Conservation (phyloP, 495 filamentous ascomycete species). For the Parmelia sp. region DNA sequence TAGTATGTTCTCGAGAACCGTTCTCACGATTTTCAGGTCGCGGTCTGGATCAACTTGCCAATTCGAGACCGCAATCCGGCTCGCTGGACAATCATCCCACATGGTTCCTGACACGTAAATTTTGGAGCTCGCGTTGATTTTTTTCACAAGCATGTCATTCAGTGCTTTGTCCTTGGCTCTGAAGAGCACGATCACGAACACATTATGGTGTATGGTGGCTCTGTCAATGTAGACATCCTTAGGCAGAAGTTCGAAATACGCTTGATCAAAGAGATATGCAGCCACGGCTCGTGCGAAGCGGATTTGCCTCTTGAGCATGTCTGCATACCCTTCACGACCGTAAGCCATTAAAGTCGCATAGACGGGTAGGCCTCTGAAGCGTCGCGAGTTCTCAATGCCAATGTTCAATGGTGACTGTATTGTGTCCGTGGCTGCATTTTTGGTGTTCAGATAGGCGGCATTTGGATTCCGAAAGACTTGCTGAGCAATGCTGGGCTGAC, state of each 20-base stretch:
- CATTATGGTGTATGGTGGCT: slow-evolving; percentile 35
- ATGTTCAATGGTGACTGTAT: slow-evolving; percentile 83
- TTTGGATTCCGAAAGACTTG: slow-evolving; percentile 77
- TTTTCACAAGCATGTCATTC: slow-evolving; percentile 57
- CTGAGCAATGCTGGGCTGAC: slow-evolving; percentile 48
- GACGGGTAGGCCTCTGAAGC: slow-evolving; percentile 83
- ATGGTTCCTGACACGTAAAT: slow-evolving; percentile 80
- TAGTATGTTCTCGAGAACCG: slow-evolving; percentile 37
- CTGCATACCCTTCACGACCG: slow-evolving; percentile 60
- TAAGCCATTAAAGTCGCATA: slow-evolving; percentile 76
- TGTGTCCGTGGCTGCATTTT: slow-evolving; percentile 27
- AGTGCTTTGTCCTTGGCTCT: slow-evolving; percentile 60
- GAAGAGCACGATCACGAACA: slow-evolving; percentile 77
- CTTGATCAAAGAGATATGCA: slow-evolving; percentile 49
- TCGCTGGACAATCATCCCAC: slow-evolving; percentile 67
- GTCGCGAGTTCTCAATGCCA: slow-evolving; percentile 83
- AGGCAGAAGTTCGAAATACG: slow-evolving; percentile 62
- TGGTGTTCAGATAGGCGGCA: slow-evolving; percentile 68
- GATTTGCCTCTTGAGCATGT: slow-evolving; percentile 68
- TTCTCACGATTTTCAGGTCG: slow-evolving; percentile 48
- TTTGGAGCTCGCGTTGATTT: slow-evolving; percentile 65
- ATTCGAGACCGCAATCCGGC: slow-evolving; percentile 74
- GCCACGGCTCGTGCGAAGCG: slow-evolving; percentile 63
- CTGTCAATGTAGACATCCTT: slow-evolving; percentile 31
- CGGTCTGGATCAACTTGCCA: slow-evolving; percentile 61